phyloP scores from a whole-genome alignment of 176 grass and related monocot genomes.

The Alloteropsis semialata region DNA sequence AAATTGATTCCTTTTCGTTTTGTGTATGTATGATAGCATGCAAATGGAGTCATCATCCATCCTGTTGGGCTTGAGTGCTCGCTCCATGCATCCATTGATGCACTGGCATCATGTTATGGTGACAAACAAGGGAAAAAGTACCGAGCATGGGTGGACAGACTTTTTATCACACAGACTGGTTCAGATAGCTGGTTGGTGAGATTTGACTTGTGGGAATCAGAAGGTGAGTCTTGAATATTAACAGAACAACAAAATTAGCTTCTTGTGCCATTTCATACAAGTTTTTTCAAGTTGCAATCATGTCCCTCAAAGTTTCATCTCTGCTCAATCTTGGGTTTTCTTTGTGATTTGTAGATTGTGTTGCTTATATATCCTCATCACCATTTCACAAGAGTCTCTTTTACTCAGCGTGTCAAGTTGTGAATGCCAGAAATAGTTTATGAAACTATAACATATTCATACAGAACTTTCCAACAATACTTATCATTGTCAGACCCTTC shows the following conservation, averaged over 20 bases:
- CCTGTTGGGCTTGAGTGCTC: conserved; percentile 60
- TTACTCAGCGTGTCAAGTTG: background rate
- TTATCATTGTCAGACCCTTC: background rate
- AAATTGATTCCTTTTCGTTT: conserved; percentile 16
- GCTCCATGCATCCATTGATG: conserved; percentile 53
- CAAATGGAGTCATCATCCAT: conserved; percentile 64
- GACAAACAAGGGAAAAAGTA: conserved; percentile 69
- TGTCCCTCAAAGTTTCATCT: background rate
- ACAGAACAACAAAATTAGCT: conserved; percentile 1
- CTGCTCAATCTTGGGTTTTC: background rate
- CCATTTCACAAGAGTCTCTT: background rate
- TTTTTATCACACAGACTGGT: conserved; percentile 57
- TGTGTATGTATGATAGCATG: conserved; percentile 36
- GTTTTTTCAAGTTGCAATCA: background rate
- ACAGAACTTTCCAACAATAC: background rate
- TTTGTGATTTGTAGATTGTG: background rate
- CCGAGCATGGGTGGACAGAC: conserved; percentile 74
- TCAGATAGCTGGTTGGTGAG: conserved; percentile 63
- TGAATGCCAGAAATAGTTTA: background rate
- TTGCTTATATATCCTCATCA: background rate
- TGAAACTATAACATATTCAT: background rate
- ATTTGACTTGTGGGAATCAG: conserved; percentile 79
- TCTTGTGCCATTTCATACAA: background rate
- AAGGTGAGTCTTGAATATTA: conserved; percentile 45
- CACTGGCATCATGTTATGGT: conserved; percentile 53